phyloP scores from a whole-genome alignment of 768 basidiomycete genomes.

The Fomitopsis pulvina region DNA sequence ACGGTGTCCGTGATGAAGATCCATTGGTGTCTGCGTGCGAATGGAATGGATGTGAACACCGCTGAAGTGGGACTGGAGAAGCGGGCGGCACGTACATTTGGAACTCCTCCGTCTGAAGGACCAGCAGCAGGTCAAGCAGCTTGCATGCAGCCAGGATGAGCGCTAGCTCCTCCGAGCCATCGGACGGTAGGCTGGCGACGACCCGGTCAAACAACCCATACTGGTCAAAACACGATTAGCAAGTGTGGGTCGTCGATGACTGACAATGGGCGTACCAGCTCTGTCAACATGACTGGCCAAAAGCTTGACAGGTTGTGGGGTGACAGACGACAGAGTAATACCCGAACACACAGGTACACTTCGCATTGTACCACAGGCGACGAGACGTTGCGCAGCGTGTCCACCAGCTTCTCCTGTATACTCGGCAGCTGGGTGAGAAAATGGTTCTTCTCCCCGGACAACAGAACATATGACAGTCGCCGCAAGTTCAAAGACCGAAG shows the following conservation, averaged over 20 bases:
- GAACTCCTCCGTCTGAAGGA: constrained; percentile 94
- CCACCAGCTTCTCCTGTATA: constrained; percentile 97
- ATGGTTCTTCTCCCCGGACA: constrained; percentile 85
- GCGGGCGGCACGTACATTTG: constrained; percentile 60
- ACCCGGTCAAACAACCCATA: constrained; percentile 86
- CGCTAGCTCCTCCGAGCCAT: constrained; percentile 80
- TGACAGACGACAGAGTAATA: constrained; percentile 84
- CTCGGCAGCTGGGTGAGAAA: constrained; percentile 84
- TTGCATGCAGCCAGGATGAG: constrained; percentile 88
- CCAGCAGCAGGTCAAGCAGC: constrained; percentile 87
- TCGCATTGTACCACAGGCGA: constrained; percentile 88
- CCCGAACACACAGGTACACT: constrained; percentile 89
- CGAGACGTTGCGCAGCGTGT: constrained; percentile 74
- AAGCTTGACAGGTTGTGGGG: constrained; percentile 90
- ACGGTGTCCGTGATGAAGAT: constrained; percentile 97
- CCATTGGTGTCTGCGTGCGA: constrained; percentile 81
- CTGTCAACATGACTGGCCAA: constrained; percentile 94
- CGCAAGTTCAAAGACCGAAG: constrained; percentile 81
- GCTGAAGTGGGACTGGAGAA: neutral
- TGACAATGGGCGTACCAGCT: constrained; percentile 51
- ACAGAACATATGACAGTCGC: constrained; percentile 80
- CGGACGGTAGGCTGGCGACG: constrained; percentile 61
- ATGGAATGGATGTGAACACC: neutral
- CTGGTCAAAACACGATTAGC: constrained; percentile 31
- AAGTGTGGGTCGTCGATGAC: neutral